Conservation (phyloP, 192 early-diverging fungal species). For the Linderina pennispora region DNA sequence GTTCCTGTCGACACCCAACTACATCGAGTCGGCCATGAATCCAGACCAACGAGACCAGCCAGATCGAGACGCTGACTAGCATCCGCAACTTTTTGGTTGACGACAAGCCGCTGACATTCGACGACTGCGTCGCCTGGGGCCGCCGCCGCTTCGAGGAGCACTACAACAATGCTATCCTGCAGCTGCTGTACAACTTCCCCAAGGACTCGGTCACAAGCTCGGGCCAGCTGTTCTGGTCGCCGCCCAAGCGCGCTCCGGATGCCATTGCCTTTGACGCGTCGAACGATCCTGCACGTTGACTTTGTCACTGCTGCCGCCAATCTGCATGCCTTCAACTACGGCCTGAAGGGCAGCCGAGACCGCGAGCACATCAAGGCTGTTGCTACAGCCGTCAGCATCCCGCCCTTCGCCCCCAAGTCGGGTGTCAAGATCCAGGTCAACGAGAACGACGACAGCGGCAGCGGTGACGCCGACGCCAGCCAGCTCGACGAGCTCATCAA, state of each 20-base stretch:
- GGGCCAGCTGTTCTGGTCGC: slow-evolving; percentile 94
- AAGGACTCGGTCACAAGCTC: slow-evolving; percentile 81
- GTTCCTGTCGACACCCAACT: slow-evolving; percentile 84
- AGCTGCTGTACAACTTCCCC: slow-evolving; percentile 97
- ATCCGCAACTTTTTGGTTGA: slow-evolving; percentile 72
- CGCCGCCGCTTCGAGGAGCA: slow-evolving; percentile 89
- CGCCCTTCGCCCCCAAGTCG: slow-evolving; percentile 78
- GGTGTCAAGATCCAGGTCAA: slow-evolving; percentile 96
- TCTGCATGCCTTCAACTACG: slow-evolving; percentile 95
- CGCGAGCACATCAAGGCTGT: slow-evolving; percentile 59
- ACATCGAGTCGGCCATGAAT: slow-evolving; percentile 66
- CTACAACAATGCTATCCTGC: slow-evolving; percentile 87
- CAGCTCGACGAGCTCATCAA: slow-evolving; percentile 64
- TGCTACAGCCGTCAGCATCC: slow-evolving; percentile 59
- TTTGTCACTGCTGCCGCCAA: slow-evolving; percentile 91
- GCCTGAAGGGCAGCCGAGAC: slow-evolving; percentile 78
- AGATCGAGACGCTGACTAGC: slow-evolving; percentile 70
- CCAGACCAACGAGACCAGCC: slow-evolving; percentile 61
- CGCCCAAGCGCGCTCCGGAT: slow-evolving; percentile 90
- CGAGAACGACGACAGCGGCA: slow-evolving; percentile 70
- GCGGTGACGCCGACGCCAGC: slow-evolving; percentile 34
- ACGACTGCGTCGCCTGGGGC: slow-evolving; percentile 91
- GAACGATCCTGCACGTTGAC: slow-evolving; percentile 70
- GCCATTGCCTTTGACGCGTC: slow-evolving; percentile 71
- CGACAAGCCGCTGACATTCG: slow-evolving; percentile 79